phyloP scores from a whole-genome alignment of 164 flowering plant genomes.

The Vitis amurensis region DNA sequence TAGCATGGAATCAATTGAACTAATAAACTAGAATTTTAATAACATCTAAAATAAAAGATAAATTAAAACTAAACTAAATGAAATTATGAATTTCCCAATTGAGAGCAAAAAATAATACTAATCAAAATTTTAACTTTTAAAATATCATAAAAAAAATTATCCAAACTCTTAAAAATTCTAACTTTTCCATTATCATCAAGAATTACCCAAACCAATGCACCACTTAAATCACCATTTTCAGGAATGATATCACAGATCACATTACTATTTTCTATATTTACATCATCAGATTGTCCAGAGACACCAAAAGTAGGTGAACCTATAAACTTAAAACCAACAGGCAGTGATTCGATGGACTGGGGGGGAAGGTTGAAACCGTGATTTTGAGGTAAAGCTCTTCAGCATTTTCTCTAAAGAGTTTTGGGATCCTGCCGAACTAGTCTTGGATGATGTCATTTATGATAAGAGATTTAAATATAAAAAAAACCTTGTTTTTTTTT shows the following conservation, averaged over 20 bases:
- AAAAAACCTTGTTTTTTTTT: slow-evolving; percentile 14
- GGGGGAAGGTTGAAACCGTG: slow-evolving; percentile 31
- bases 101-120: too few relatives aligned
- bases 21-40: too few relatives aligned
- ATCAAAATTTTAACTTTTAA: too few relatives aligned
- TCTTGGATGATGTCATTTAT: slow-evolving; percentile 23
- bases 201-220: slow-evolving; percentile 13
- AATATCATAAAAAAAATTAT: too few relatives aligned
- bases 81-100: too few relatives aligned
- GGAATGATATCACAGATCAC: slow-evolving; percentile 11
- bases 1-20: too few relatives aligned
- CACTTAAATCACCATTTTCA: slow-evolving; percentile 26
- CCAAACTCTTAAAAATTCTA: too few relatives aligned
- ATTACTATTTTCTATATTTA: slow-evolving; percentile 12
- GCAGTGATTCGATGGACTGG: slow-evolving; percentile 55
- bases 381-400: slow-evolving; percentile 10
- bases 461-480: slow-evolving; percentile 19
- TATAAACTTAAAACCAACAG: slow-evolving; percentile 45
- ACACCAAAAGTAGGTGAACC: slow-evolving; percentile 27
- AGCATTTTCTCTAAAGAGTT: slow-evolving; percentile 28
- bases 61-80: too few relatives aligned
- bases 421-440: slow-evolving; percentile 14
- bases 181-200: too few relatives aligned
- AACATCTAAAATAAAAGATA: too few relatives aligned
- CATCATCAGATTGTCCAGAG: slow-evolving; percentile 4